Conservation (phyloP, 108 stramenopile genomes). For the Cyclotella atomus region DNA sequence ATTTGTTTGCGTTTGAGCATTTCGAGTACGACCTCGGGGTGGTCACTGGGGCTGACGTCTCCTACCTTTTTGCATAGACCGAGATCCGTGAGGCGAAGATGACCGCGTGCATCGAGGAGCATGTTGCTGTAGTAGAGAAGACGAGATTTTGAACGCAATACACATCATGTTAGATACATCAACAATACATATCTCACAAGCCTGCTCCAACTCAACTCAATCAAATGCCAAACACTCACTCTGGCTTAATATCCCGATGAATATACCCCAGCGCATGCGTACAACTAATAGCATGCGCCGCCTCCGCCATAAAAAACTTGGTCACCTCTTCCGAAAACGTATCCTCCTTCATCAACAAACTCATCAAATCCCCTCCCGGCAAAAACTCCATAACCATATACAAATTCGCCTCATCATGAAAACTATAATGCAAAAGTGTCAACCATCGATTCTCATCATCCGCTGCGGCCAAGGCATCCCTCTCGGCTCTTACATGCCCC, state of each 20-base stretch:
- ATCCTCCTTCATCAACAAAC: constrained; percentile 92
- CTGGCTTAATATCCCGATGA: constrained; percentile 99
- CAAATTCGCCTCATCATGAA: constrained; percentile 92
- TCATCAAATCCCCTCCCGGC: constrained; percentile 99
- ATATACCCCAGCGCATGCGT: constrained; percentile 97
- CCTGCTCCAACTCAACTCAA: neutral
- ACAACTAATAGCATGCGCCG: constrained; percentile 95
- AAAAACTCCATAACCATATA: constrained; percentile 99
- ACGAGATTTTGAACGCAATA: neutral
- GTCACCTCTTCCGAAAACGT: constrained; percentile 92
- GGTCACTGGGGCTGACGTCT: constrained; percentile 81
- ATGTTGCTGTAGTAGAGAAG: constrained; percentile 53
- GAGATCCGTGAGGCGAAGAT: constrained; percentile 98
- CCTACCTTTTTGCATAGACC: constrained; percentile 99
- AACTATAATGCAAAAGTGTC: constrained; percentile 94
- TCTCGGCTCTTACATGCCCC: constrained; percentile 96
- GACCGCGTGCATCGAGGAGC: constrained; percentile 96
- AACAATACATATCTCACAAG: neutral
- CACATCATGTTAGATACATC: neutral
- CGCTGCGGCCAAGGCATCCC: constrained; percentile 94
- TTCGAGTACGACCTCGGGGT: constrained; percentile 86
- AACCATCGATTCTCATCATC: constrained; percentile 94
- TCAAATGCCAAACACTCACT: constrained; percentile 38
- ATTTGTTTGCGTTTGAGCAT: constrained; percentile 64
- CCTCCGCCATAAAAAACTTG: constrained; percentile 97